phyloP scores from a whole-genome alignment of 352 stramenopile genomes.

The Globisporangium heterothallicum region DNA sequence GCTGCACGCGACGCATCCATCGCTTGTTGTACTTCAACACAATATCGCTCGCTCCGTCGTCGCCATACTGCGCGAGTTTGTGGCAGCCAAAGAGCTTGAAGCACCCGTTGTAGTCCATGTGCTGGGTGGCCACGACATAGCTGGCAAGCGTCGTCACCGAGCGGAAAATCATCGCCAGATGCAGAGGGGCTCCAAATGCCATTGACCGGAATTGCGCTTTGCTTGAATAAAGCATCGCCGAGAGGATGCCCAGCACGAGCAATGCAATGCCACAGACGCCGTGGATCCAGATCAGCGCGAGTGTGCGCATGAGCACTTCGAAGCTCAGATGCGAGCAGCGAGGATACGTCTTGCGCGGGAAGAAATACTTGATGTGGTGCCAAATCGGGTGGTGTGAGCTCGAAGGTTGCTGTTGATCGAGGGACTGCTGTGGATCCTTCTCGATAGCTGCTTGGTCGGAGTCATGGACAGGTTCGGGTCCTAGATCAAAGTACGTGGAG shows the following conservation, averaged over 20 bases:
- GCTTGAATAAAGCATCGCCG: conserved; percentile 33
- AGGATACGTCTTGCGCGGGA: conserved; percentile 63
- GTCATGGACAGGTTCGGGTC: conserved; percentile 8
- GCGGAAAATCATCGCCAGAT: conserved; percentile 59
- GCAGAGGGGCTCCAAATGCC: conserved; percentile 48
- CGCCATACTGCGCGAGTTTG: conserved; percentile 25
- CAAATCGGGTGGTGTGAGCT: conserved; percentile 31
- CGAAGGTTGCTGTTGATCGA: not conserved
- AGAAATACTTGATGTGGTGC: conserved; percentile 56
- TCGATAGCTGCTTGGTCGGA: not conserved
- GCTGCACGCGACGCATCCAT: conserved; percentile 57
- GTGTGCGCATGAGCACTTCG: conserved; percentile 63
- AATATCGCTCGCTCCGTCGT: conserved; percentile 34
- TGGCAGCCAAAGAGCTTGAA: conserved; percentile 42
- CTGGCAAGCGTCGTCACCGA: conserved; percentile 41
- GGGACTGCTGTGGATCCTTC: not conserved
- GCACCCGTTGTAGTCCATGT: conserved; percentile 58
- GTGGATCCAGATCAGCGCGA: conserved; percentile 69
- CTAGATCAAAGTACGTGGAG: conserved; percentile 55
- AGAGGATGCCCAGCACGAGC: conserved; percentile 40
- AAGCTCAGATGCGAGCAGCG: conserved; percentile 53
- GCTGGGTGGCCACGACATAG: conserved; percentile 50
- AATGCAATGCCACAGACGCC: conserved; percentile 48
- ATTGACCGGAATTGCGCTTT: conserved; percentile 45
- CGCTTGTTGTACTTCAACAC: conserved; percentile 59